Base-by-base conservation (phyloP, 306 rosid species). In the Ziziphus jujuba region DNA sequence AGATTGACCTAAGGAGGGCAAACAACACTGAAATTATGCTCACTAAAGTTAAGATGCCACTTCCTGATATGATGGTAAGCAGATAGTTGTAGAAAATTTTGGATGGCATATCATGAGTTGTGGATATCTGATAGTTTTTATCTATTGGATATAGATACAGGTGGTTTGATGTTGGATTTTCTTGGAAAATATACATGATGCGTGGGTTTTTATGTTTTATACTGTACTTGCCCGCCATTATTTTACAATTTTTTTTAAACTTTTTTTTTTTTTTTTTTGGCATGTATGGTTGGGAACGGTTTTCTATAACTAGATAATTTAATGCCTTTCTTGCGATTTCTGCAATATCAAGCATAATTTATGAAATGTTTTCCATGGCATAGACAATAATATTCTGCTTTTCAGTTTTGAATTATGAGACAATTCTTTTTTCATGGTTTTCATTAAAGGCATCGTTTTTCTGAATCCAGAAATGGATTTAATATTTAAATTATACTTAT, bases 1-100 rank as follows among this genome's bases (percentile, higher is more conserved):
- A 95, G 99, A 61, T 95, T 81, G 99, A 95, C 70, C 85, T 95
- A 54, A 90, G 96, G 83, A 87, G 99, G 86, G 97, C 97, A 51
- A 83, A 95, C 68, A 95, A 95, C 77, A 87, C 97, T 65, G 99
- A 95, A 85, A 95, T 95, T 77, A 95, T 95, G 99, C 99, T 95
- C 72, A 90, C 99, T 54, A 90, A 95, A 91, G 92, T 95, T 79
- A 90, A 91, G 92, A 95, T 95, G 96, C 96, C 97, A 23, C 99
- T 95, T 72, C 77, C 99, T 72, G 99, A 95, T 71, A 90, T 95
- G 96, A 88, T 95, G 99, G 99, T 95, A 85, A 82, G 95, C 77
- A 56, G 63, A 66, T 55, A 34, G 48, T 63, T 20, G 9, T 34
- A 21, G 67, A 38, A 53, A 23, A 47, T 56, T 40, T 69, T 11